These are phyloP conservation scores for Sarocladiaceae sp. DNA, from an alignment of 2,329 filamentous ascomycete genomes.

Conservation along the genomic window DNA sequence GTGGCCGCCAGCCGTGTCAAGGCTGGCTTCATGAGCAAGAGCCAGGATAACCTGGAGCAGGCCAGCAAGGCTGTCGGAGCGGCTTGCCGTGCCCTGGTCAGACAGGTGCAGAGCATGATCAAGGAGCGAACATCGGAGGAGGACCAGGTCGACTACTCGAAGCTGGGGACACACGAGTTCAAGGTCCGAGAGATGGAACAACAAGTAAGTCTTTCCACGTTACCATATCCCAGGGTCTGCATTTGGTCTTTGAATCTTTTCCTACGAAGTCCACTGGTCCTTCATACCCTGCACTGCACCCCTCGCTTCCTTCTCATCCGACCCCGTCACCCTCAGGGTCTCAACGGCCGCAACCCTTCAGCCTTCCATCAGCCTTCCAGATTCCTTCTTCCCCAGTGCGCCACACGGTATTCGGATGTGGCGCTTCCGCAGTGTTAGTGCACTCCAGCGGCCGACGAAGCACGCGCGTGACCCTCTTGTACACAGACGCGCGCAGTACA, in stretches of 20 bases:
- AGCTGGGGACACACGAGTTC: conserved; percentile 91
- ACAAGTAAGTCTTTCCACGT: conserved; percentile 63
- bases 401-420: neutral
- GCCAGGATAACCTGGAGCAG: conserved; percentile 83
- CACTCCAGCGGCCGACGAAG: neutral
- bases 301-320: neutral
- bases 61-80: conserved; percentile 90
- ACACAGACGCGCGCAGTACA: neutral
- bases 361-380: conserved; percentile 8
- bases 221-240: neutral
- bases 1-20: conserved; percentile 95
- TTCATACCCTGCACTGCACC: neutral
- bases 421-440: neutral
- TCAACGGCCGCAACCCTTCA: too few relatives aligned
- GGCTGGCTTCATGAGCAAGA: conserved; percentile 97
- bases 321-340: neutral
- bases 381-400: conserved; percentile 6
- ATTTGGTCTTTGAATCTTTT: neutral
- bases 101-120: conserved; percentile 94
- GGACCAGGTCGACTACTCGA: conserved; percentile 80
- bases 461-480: neutral
- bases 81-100: conserved; percentile 81
- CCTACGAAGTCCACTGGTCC: neutral
- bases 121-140: conserved; percentile 79
- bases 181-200: conserved; percentile 99